Base-by-base conservation (phyloP, 306 rosid genomes). In the Cicer arietinum region DNA sequence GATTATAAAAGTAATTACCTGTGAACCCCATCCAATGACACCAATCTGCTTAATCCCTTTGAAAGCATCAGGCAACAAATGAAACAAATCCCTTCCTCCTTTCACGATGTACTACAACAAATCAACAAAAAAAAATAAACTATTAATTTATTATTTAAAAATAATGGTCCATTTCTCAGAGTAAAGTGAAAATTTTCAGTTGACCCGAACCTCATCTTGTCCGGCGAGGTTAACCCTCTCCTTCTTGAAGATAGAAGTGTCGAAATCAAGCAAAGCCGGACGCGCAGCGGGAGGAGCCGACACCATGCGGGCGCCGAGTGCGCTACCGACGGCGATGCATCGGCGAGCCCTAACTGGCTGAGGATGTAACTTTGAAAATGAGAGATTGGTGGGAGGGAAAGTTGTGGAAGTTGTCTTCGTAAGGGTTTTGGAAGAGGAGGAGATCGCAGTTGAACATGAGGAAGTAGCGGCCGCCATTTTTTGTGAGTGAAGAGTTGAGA, bases 21-120 rank as follows among this genome's bases (percentile, higher is more conserved):
- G 99, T 0, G 99, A 94, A 69, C 99, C 99, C 99, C 99, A 94
- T 56, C 99, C 99, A 25, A 94, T 94, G 48, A 94, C 99, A 77
- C 99, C 99, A 80, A 94, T 94, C 87, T 94, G 89, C 89, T 86
- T 92, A 76, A 94, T 89, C 22, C 96, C 97, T 87, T 92, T 94
- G 82, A 94, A 86, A 14, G 99, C 90, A 73, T 87, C 99, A 0
- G 89, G 96, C 84, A 94, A 83, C 81, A 94, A 70, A 82, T 76
- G 91, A 83, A 94, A 94, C 85, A 94, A 83, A 82, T 94, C 89
- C 48, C 99, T 89, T 50, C 99, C 99, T 71, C 99, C 99, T 84
- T 71, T 89, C 59, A 94, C 97, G 20, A 94, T 94, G 50, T 69
- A 90, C 99, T 94, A 58, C 71, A 89, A 73, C 2, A 73, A 77